Evolutionary conservation across 306 rosid genomes (phyloP).

Genomic region (Castanea sativa): DNA sequence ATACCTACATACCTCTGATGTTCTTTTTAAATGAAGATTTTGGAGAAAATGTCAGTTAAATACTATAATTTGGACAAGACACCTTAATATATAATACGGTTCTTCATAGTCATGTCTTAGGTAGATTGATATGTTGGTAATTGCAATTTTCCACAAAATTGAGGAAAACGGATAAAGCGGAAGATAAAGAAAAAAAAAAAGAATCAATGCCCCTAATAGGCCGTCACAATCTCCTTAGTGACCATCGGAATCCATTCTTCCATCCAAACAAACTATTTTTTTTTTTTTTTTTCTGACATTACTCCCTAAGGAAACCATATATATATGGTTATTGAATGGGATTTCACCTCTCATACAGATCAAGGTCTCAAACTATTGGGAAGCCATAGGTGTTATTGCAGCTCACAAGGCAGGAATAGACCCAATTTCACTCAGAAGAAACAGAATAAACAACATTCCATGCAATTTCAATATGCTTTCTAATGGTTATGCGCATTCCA

Average conservation of each 20-base stretch:
- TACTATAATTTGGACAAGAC: not conserved
- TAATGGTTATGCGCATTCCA: slow-evolving; percentile 50
- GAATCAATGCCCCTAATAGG: not conserved
- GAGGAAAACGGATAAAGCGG: not conserved
- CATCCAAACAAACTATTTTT: not conserved
- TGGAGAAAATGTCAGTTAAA: not conserved
- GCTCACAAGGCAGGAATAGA: slow-evolving; percentile 92
- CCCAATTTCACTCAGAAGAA: slow-evolving; percentile 72
- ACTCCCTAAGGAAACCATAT: not conserved
- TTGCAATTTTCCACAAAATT: not conserved
- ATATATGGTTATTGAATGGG: slow-evolving; percentile 26
- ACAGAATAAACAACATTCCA: slow-evolving; percentile 51
- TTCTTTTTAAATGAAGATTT: not conserved
- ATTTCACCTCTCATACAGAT: slow-evolving; percentile 46
- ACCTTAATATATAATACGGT: not conserved
- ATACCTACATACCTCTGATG: not conserved
- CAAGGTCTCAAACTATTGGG: slow-evolving; percentile 89
- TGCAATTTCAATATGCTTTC: slow-evolving; percentile 25
- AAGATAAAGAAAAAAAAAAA: not conserved
- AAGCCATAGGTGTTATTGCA: slow-evolving; percentile 84
- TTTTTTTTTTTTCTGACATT: not conserved
- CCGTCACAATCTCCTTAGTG: not conserved
- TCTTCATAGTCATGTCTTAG: not conserved
- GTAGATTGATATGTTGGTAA: not conserved
- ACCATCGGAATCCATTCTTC: not conserved